A percentile compares a stretch with the other conserved stretches of the same genome.
phyloP scores from a whole-genome alignment of 2,329 filamentous ascomycete species.

The Aspergillus sp. region DNA sequence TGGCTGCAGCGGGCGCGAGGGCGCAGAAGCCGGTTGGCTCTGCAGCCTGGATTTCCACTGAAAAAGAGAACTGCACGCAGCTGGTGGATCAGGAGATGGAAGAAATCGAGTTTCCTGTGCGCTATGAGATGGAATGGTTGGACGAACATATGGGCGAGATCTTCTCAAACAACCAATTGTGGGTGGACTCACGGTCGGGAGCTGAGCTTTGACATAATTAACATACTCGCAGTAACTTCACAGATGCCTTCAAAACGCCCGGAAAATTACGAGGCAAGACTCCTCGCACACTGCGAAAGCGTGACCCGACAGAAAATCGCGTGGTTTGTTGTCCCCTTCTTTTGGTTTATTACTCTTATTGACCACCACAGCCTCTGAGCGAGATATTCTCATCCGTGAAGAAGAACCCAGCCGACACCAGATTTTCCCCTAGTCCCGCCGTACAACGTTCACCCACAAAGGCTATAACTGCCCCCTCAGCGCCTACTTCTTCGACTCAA shows the following conservation, averaged over 20 bases:
- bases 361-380: conserved; percentile 42
- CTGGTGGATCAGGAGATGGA: conserved; percentile 81
- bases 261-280: conserved; percentile 51
- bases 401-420: conserved; percentile 38
- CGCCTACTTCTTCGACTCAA: conserved; percentile 16
- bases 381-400: conserved; percentile 47
- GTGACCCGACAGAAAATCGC: conserved; percentile 42
- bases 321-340: conserved; percentile 38
- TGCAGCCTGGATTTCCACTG: conserved; percentile 78
- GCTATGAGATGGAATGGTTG: conserved; percentile 95
- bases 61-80: conserved; percentile 74
- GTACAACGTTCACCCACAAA: conserved; percentile 38
- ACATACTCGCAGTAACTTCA: conserved; percentile 68
- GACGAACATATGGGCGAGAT: conserved; percentile 98
- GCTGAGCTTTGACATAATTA: conserved; percentile 24
- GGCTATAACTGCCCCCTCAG: conserved; percentile 16
- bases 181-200: conserved; percentile 41
- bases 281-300: conserved; percentile 46
- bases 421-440: conserved; percentile 34
- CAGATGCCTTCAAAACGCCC: conserved; percentile 83
- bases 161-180: conserved; percentile 85
- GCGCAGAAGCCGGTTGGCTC: conserved; percentile 67
- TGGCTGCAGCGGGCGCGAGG: conserved; percentile 39
- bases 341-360: conserved; percentile 6
- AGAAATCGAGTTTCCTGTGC: conserved; percentile 87